These are phyloP conservation scores for Diplosphaera chodatii DNA, from an alignment of 139 green algal genomes.

Conservation along the genomic window DNA sequence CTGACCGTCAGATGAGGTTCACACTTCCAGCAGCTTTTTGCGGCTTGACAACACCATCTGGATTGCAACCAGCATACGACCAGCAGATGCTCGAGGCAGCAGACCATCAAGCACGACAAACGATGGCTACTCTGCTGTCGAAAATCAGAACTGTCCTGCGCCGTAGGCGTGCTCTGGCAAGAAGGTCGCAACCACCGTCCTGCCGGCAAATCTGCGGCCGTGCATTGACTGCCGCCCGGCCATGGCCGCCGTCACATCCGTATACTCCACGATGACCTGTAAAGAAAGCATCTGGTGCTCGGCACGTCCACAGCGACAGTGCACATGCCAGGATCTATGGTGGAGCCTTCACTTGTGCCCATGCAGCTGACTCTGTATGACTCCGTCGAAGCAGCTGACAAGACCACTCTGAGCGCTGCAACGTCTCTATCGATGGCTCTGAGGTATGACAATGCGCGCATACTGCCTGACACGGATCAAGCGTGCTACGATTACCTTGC, in stretches of 20 bases:
- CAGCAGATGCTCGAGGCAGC: too few species aligned
- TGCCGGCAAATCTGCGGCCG: slow-evolving; percentile 77
- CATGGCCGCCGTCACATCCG: slow-evolving; percentile 45
- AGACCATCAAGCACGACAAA: too few species aligned
- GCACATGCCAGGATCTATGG: background rate
- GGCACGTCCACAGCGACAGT: background rate
- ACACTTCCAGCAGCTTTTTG: too few species aligned
- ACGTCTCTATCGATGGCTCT: background rate
- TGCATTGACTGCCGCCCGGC: slow-evolving; percentile 72
- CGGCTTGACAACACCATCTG: too few species aligned
- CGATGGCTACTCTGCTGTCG: too few species aligned
- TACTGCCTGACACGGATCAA: too few species aligned
- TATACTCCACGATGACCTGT: slow-evolving; percentile 75
- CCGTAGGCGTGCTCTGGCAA: slow-evolving; percentile 61
- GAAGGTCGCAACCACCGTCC: slow-evolving; percentile 65
- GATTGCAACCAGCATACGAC: too few species aligned
- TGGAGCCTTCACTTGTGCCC: background rate
- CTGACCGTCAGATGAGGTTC: too few species aligned
- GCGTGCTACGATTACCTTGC: slow-evolving; percentile 27
- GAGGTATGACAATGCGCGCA: background rate
- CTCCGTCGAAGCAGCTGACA: too few species aligned
- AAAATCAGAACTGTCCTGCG: slow-evolving; percentile 20
- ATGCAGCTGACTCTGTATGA: too few species aligned
- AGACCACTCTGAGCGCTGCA: background rate
- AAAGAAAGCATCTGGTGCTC: background rate